Conservation (phyloP, 306 rosid species). For the Trifolium dubium region DNA sequence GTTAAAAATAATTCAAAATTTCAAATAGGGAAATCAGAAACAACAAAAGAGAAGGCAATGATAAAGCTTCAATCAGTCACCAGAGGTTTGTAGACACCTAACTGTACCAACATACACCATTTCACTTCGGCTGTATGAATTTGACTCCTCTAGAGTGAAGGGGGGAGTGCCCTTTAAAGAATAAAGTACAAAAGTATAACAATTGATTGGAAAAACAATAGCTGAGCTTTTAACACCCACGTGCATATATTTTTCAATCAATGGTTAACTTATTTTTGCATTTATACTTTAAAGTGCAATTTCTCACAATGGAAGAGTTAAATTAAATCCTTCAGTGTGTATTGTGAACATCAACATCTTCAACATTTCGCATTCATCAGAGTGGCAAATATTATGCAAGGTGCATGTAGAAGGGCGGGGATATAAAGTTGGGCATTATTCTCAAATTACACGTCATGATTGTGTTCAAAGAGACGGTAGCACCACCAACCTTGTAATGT, state of each 20-base stretch:
- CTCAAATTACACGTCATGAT: slow-evolving; percentile 2
- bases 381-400: slow-evolving; percentile 23
- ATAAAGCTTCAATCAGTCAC: slow-evolving; percentile 10
- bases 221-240: background rate
- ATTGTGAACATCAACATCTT: slow-evolving; percentile 16
- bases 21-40: slow-evolving; percentile 17
- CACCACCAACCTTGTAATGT: slow-evolving; percentile 83
- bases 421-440: slow-evolving; percentile 15
- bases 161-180: background rate
- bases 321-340: background rate
- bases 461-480: slow-evolving; percentile 9
- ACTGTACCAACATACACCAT: slow-evolving; percentile 14
- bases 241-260: background rate
- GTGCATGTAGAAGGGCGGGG: slow-evolving; percentile 16
- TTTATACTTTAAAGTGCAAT: background rate
- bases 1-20: slow-evolving; percentile 23
- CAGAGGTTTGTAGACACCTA: background rate
- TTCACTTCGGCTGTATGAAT: background rate
- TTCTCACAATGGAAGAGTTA: background rate
- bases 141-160: slow-evolving; percentile 6
- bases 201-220: background rate
- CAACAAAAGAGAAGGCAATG: background rate
- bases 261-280: background rate
- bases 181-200: background rate
- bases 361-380: background rate